A percentile compares a stretch with the other conserved stretches of the same genome.
These are phyloP conservation scores for Pyricularia grisea DNA, from an alignment of 2,329 filamentous ascomycete species.

Conservation along the genomic window DNA sequence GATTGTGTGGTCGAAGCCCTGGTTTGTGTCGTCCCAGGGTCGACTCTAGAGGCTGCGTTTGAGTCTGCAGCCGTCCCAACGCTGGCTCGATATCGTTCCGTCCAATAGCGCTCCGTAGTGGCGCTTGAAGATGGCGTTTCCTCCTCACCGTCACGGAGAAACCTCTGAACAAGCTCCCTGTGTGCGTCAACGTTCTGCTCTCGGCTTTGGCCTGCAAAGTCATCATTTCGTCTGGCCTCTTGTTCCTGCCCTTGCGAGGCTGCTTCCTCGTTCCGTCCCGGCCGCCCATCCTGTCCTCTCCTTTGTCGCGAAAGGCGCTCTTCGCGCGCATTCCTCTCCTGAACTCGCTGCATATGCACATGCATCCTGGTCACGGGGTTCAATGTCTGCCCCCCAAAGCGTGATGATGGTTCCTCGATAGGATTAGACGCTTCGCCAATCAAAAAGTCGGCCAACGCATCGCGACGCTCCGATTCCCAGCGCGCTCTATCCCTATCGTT, in stretches of 20 bases:
- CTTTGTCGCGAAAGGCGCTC: neutral
- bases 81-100: neutral
- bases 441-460: neutral
- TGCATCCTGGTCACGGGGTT: neutral
- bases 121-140: neutral
- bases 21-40: neutral
- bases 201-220: neutral
- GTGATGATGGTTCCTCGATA: neutral
- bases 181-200: neutral
- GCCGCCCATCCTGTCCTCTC: neutral
- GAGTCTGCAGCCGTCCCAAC: neutral
- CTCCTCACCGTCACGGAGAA: neutral
- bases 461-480: neutral
- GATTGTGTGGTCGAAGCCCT: neutral
- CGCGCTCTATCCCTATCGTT: neutral
- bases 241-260: neutral
- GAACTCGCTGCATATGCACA: neutral
- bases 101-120: neutral
- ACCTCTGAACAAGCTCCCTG: neutral
- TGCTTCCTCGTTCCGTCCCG: neutral
- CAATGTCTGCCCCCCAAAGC: neutral
- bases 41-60: neutral
- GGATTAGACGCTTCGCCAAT: neutral
- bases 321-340: neutral
- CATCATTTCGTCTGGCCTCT: neutral